phyloP scores from a whole-genome alignment of 2,329 filamentous ascomycete genomes.

The Cytospora schulzeri region DNA sequence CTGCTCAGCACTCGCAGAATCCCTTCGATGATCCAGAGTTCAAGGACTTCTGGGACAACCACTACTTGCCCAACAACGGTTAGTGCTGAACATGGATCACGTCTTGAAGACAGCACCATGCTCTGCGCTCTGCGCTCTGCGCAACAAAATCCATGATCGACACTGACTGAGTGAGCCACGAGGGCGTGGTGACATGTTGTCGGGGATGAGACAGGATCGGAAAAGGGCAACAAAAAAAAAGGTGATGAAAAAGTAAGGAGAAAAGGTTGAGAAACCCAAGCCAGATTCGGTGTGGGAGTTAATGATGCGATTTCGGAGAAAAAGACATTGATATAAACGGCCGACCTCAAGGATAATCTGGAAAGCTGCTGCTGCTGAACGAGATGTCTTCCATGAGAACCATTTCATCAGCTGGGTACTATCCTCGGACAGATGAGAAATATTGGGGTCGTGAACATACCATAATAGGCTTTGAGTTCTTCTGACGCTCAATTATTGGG shows the following conservation, averaged over 20 bases:
- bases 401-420: background rate
- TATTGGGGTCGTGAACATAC: background rate
- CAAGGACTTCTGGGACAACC: constrained; percentile 6
- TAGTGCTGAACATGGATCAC: background rate
- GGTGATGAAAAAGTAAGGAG: background rate
- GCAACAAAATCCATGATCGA: too few relatives aligned
- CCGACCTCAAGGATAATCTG: background rate
- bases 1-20: background rate
- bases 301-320: background rate
- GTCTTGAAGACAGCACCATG: background rate
- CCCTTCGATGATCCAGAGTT: background rate
- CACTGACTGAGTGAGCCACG: too few relatives aligned
- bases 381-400: background rate
- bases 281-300: background rate
- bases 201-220: too few relatives aligned
- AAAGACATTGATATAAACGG: background rate
- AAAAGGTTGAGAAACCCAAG: background rate
- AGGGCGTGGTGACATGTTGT: too few relatives aligned
- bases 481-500: too few relatives aligned
- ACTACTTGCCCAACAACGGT: constrained; percentile 3
- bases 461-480: background rate
- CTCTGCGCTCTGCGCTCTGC: background rate
- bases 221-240: background rate
- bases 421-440: background rate
- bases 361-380: background rate